Evolutionary conservation across 768 basidiomycete genomes (phyloP).

Genomic region (Leccinum arenicola): DNA sequence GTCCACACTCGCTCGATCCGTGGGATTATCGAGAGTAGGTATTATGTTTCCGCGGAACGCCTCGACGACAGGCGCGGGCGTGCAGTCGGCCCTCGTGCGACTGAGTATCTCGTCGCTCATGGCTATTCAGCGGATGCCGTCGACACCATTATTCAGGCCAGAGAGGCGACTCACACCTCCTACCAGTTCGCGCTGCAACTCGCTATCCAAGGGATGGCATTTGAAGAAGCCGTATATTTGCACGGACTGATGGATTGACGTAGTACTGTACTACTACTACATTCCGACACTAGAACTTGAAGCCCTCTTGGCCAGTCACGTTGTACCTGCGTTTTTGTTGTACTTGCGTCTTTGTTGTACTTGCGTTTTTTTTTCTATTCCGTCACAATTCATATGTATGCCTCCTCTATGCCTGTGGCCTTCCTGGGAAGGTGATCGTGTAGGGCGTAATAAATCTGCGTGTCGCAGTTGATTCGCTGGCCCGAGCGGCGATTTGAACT

Average conservation of each 20-base stretch:
- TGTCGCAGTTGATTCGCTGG: too few species aligned
- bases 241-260: neutral
- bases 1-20: neutral
- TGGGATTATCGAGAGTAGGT: neutral
- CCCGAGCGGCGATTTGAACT: too few species aligned
- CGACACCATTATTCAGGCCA: neutral
- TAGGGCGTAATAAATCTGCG: too few species aligned
- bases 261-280: neutral
- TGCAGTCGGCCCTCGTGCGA: neutral
- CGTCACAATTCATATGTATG: too few species aligned
- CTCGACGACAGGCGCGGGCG: neutral
- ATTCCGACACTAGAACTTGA: neutral
- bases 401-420: too few species aligned
- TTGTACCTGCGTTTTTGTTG: neutral
- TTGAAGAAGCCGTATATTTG: neutral
- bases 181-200: neutral
- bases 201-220: neutral
- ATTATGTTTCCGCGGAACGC: neutral
- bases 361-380: too few species aligned
- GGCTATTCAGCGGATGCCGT: neutral
- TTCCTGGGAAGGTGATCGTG: too few species aligned
- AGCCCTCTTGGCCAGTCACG: neutral
- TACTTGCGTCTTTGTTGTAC: too few species aligned
- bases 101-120: neutral
- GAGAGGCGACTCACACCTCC: neutral